A percentile compares a stretch with the other conserved stretches of the same genome.
Conservation (phyloP, 2,329 filamentous ascomycete species). For the Exserohilum turcica region DNA sequence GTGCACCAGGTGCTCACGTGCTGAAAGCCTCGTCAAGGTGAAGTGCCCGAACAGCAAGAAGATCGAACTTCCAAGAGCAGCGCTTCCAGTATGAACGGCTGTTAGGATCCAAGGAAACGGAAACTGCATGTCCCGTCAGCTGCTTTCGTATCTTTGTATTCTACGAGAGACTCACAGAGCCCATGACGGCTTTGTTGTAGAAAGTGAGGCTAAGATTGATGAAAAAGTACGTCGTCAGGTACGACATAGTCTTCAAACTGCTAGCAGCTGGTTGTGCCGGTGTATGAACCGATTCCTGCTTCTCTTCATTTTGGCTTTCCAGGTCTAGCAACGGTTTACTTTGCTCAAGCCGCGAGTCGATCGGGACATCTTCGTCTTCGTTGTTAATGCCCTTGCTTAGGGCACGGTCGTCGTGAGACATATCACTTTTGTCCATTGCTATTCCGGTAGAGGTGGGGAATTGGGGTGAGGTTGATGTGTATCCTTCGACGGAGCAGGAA, state of each 20-base stretch:
- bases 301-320: background rate
- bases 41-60: conserved; percentile 3
- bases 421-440: background rate
- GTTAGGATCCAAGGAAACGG: conserved; percentile 5
- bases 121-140: conserved; percentile 1
- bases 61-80: conserved; percentile 1
- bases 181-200: conserved; percentile 8
- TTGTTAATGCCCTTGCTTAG: background rate
- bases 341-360: background rate
- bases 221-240: conserved; percentile 1
- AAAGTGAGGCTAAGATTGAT: conserved; percentile 5
- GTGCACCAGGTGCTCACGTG: conserved; percentile 4
- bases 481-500: no score
- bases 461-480: background rate
- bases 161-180: background rate
- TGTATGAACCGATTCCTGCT: background rate
- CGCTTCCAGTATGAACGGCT: conserved; percentile 4
- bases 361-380: background rate
- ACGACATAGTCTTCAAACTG: background rate
- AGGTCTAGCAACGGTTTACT: conserved; percentile 2
- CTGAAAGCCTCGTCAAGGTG: conserved; percentile 1
- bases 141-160: background rate
- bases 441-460: background rate
- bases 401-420: background rate
- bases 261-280: background rate